phyloP scores from a whole-genome alignment of 768 basidiomycete genomes.

The Russula ochroleuca region DNA sequence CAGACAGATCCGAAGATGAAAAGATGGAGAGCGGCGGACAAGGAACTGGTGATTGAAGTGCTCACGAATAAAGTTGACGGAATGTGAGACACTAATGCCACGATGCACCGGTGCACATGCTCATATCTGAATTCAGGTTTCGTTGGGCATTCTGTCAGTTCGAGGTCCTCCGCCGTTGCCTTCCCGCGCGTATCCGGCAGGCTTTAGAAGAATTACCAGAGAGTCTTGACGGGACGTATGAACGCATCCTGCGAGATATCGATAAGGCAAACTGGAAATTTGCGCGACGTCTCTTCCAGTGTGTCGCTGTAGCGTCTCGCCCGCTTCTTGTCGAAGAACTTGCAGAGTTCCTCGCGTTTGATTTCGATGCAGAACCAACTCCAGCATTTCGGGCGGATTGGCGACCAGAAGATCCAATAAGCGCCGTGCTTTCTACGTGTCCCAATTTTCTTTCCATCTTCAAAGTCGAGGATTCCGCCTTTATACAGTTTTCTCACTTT shows the following conservation, averaged over 20 bases:
- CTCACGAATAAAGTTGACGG: not conserved
- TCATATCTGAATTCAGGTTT: not conserved
- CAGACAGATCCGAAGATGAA: not conserved
- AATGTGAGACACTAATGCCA: not conserved
- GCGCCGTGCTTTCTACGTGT: not conserved
- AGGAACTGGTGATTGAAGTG: not conserved
- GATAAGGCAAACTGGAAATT: not conserved
- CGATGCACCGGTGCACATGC: not conserved
- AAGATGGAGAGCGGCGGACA: not conserved
- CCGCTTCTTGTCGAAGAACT: not conserved
- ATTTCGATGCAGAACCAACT: not conserved
- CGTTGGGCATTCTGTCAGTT: not conserved
- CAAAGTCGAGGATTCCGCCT: not conserved
- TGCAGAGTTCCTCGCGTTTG: not conserved
- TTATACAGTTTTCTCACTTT: not conserved
- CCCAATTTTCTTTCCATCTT: not conserved
- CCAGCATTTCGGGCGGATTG: not conserved
- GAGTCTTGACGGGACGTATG: not conserved
- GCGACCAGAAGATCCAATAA: not conserved
- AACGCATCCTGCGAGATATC: not conserved
- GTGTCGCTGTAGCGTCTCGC: not conserved
- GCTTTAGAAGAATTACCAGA: not conserved
- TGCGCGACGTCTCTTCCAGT: not conserved
- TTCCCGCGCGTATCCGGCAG: not conserved
- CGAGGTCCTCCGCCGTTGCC: not conserved